Evolutionary conservation across 148 eudicot species (phyloP).

Genomic region (Mesembryanthemum crystallinum): DNA sequence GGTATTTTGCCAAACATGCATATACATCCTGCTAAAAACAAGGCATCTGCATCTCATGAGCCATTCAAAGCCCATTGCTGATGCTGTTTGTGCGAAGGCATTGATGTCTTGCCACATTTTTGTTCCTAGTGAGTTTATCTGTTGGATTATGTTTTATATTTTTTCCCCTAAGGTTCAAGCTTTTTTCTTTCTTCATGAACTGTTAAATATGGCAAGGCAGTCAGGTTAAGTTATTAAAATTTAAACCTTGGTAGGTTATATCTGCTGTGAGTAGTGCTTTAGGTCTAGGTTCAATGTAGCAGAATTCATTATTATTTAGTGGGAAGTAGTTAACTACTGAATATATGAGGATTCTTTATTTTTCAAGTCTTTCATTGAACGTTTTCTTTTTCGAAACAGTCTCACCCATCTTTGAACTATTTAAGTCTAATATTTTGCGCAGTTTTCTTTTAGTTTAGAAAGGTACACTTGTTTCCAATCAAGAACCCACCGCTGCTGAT

Average conservation of each 20-base stretch:
- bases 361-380: background rate
- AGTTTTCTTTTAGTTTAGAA: background rate
- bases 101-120: background rate
- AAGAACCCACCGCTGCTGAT: background rate
- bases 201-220: slow-evolving; percentile 1
- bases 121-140: background rate
- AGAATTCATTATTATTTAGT: background rate
- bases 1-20: background rate
- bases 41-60: background rate
- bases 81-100: background rate
- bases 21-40: background rate
- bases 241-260: background rate
- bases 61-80: background rate
- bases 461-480: background rate
- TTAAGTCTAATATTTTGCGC: background rate
- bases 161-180: background rate
- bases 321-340: background rate
- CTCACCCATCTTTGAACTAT: background rate
- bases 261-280: background rate
- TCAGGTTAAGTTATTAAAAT: background rate
- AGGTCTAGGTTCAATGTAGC: background rate
- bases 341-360: background rate
- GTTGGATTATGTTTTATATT: background rate
- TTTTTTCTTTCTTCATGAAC: background rate
- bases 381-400: background rate